A percentile compares a stretch with the other conserved stretches of the same genome.
phyloP scores from a whole-genome alignment of 163 green algal species.

The Scenedesmus sp. region DNA sequence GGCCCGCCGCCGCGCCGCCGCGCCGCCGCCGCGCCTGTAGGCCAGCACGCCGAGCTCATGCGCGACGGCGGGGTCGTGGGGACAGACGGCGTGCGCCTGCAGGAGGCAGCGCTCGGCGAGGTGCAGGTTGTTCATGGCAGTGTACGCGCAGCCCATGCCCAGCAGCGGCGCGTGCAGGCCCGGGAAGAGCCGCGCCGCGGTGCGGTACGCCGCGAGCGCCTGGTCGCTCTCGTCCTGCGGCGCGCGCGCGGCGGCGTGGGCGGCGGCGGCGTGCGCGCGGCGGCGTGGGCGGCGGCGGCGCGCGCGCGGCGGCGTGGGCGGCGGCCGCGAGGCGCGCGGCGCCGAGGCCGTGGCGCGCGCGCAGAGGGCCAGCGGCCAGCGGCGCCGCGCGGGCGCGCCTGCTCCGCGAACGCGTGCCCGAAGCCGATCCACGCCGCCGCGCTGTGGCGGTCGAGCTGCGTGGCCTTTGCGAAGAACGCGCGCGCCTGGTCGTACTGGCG shows the following conservation, averaged over 20 bases:
- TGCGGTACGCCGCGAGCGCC: constrained; percentile 97
- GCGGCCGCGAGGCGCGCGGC: background rate
- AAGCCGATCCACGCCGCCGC: constrained; percentile 95
- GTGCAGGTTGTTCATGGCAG: constrained; percentile 90
- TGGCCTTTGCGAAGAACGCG: constrained; percentile 91
- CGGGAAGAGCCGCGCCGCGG: constrained; percentile 91
- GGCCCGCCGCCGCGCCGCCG: too few species aligned
- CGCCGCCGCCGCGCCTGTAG: constrained; percentile 68
- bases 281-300: too few species aligned
- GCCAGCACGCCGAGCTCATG: constrained; percentile 94
- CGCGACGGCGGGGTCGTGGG: constrained; percentile 85
- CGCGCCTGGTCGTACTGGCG: constrained; percentile 84
- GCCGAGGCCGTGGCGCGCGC: too few species aligned
- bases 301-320: too few species aligned
- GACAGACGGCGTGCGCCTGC: constrained; percentile 82
- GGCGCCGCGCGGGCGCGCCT: constrained; percentile 53
- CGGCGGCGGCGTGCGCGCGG: background rate
- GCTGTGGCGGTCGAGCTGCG: constrained; percentile 81
- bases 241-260: background rate
- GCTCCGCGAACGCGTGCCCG: constrained; percentile 89
- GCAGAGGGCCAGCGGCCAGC: too few species aligned
- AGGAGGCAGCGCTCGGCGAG: constrained; percentile 83
- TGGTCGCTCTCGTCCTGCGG: constrained; percentile 65
- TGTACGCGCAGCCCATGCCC: constrained; percentile 95
- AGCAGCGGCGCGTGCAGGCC: constrained; percentile 92